Evolutionary conservation across 2,329 filamentous ascomycete species (phyloP), one percentile per base, ranked within the genome.

Genomic region (Neoscytalidium dimidiatum): DNA sequence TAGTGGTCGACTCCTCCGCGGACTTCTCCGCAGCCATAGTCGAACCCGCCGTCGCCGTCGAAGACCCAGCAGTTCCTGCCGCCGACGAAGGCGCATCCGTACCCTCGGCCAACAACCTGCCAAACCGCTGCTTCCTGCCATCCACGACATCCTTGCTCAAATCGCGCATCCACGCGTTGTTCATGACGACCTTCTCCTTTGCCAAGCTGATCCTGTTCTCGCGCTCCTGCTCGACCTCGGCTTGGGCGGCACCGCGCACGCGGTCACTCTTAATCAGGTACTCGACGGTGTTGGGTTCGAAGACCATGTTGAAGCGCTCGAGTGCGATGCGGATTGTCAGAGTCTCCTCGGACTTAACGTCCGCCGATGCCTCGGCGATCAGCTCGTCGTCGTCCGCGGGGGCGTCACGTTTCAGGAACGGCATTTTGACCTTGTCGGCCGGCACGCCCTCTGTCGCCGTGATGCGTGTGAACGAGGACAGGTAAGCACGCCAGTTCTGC

Each of bases 401-500:
- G 3, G 74, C 69, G 52, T 75, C 76, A 58, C 80, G 75, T 68
- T 78, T 81, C 51, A 82, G 73, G 66, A 80, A 78, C 0, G 81
- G 80, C 9, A 75, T 71, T 29, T 71, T 68, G n/a, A 82, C 72
- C 14, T 70, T 69, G 31, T 66, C 68, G 53, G 67, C 64, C 53
- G 74, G 71, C 9, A 83, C 73, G 48, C 78, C 77, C 62, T 81
- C 83, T 0, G 95, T 99, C 1, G 92, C 91, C 73, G 97, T 92
- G 26, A 94, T 86, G 68, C 92, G 92, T 69, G 92, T 91, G 77
- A 91, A 98, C 0, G 94, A 93, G 19, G 94, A 94, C 65, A 97
- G 92, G 75, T 99, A 99, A 80, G 96, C 96, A 71, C 94, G 92
- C 95, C 95, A 99, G 43, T 88, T 82, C 67, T 84, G 84, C 68